These are phyloP conservation scores for Hypocreales sp. DNA, from an alignment of 2,329 filamentous ascomycete genomes.

Conservation along the genomic window DNA sequence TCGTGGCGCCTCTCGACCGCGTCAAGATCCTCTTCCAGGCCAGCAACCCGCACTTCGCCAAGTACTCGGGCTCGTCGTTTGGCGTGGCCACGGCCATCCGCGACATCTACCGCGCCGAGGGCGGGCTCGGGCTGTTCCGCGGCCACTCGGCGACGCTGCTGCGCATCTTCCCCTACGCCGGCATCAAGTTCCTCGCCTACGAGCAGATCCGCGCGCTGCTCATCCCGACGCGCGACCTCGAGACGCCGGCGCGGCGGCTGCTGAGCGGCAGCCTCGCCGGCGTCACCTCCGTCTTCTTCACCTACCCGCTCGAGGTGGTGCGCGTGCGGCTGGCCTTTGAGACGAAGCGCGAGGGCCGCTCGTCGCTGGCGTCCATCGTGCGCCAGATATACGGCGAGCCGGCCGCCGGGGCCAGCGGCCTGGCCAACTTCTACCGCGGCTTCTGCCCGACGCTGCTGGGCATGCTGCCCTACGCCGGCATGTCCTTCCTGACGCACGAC, in stretches of 20 bases:
- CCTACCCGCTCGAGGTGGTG: conserved; percentile 87
- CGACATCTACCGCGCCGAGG: conserved; percentile 67
- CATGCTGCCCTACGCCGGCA: conserved; percentile 93
- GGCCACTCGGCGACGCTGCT: conserved; percentile 90
- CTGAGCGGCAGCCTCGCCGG: conserved; percentile 62
- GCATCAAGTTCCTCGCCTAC: conserved; percentile 95
- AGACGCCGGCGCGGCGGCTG: conserved; percentile 66
- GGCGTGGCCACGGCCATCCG: conserved; percentile 70
- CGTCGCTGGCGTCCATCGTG: conserved; percentile 62
- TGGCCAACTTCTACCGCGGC: conserved; percentile 88
- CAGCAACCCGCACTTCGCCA: conserved; percentile 82
- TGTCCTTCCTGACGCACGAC: conserved; percentile 92
- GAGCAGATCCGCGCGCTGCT: conserved; percentile 78
- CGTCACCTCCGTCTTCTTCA: conserved; percentile 86
- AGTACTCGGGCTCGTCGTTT: conserved; percentile 80
- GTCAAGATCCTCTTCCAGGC: conserved; percentile 99
- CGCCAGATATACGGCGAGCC: conserved; percentile 71
- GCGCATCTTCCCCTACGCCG: conserved; percentile 92
- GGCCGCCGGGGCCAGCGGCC: conserved; percentile 31
- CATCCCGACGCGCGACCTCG: conserved; percentile 56
- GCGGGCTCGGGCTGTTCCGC: conserved; percentile 65
- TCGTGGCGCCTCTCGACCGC: conserved; percentile 88
- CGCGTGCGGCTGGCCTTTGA: conserved; percentile 89
- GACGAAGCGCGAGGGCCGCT: conserved; percentile 59
- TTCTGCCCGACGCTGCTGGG: conserved; percentile 82